Conservation (phyloP, 2,329 filamentous ascomycete species). For the Colletotrichum endophyticum region DNA sequence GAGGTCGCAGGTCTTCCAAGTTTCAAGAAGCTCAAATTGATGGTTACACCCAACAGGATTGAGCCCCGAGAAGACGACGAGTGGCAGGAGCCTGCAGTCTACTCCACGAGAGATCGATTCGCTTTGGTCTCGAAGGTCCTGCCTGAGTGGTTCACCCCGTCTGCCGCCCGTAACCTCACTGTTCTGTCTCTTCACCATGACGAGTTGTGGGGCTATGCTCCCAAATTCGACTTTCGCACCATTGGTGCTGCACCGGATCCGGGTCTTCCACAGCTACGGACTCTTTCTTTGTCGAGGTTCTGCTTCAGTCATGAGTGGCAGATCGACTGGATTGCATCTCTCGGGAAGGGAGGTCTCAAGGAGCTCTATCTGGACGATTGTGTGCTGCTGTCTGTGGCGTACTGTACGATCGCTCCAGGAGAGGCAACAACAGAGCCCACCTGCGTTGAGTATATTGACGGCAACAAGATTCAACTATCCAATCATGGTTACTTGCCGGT, state of each 20-base stretch:
- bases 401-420: neutral
- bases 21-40: neutral
- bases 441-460: neutral
- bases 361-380: constrained; percentile 49
- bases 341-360: constrained; percentile 40
- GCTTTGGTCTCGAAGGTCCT: constrained; percentile 22
- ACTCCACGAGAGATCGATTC: neutral
- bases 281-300: constrained; percentile 43
- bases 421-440: neutral
- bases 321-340: constrained; percentile 47
- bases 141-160: constrained; percentile 25
- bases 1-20: neutral
- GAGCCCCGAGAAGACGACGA: neutral
- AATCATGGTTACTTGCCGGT: neutral
- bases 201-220: constrained; percentile 44
- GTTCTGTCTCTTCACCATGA: constrained; percentile 43
- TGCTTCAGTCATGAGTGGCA: constrained; percentile 50
- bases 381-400: neutral
- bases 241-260: neutral
- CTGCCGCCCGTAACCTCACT: constrained; percentile 25
- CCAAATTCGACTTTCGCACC: constrained; percentile 37
- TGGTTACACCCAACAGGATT: neutral
- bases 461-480: neutral
- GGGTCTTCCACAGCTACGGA: constrained; percentile 40
- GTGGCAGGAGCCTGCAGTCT: neutral